Conservation (phyloP, 441 rosid genomes). For the Kokia cookei region DNA sequence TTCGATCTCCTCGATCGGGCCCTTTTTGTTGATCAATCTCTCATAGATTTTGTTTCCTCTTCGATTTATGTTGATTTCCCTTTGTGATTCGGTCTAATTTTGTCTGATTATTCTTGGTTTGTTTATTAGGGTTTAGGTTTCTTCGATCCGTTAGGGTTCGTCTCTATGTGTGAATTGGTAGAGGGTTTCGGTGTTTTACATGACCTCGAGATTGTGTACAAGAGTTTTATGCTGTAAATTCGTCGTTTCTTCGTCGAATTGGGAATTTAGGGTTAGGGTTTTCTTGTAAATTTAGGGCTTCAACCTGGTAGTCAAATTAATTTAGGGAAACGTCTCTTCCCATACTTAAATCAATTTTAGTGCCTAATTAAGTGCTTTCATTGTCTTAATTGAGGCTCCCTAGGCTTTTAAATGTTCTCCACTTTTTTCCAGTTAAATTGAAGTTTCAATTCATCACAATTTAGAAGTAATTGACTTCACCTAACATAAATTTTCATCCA, state of each 20-base stretch:
- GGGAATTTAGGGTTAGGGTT: constrained; percentile 64
- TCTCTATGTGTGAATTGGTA: constrained; percentile 22
- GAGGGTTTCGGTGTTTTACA: constrained; percentile 28
- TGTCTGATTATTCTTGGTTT: constrained; percentile 7
- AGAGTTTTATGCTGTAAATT: constrained; percentile 11
- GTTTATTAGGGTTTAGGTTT: constrained; percentile 15
- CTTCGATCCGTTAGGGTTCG: constrained; percentile 14
- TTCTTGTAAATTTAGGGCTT: constrained; percentile 17
- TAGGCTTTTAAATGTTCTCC: background rate
- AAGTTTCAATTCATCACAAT: constrained; percentile 13
- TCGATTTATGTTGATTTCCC: background rate
- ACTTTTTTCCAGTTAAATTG: background rate
- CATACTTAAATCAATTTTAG: background rate
- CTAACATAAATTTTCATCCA: background rate
- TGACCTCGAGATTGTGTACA: background rate
- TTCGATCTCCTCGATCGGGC: constrained; percentile 20
- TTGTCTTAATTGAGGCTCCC: constrained; percentile 1
- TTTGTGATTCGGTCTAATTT: constrained; percentile 21
- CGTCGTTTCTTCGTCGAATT: constrained; percentile 11
- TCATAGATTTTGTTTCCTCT: background rate
- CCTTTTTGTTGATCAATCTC: constrained; percentile 3
- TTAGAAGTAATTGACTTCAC: constrained; percentile 15
- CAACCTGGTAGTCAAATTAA: constrained; percentile 9
- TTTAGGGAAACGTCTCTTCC: constrained; percentile 15
- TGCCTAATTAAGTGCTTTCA: background rate